Evolutionary conservation across 768 basidiomycete genomes (phyloP).

Genomic region (Hericium rajendrae): DNA sequence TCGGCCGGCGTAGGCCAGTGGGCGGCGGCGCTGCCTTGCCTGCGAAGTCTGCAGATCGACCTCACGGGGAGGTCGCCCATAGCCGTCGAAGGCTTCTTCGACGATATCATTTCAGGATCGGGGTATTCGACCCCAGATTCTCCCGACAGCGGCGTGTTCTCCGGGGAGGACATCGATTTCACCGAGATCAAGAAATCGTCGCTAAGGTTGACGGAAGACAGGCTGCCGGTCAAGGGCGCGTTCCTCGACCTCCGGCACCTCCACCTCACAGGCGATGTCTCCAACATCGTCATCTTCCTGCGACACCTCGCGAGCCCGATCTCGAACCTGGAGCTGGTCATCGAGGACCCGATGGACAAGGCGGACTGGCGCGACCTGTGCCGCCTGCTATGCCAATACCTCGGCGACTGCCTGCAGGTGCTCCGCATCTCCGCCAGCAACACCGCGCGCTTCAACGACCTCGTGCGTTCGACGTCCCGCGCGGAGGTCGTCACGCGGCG

Average conservation of each 20-base stretch:
- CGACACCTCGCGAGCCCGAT: constrained; percentile 59
- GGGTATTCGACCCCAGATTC: constrained; percentile 59
- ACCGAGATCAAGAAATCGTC: constrained; percentile 64
- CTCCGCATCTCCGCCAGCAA: constrained; percentile 57
- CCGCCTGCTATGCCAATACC: constrained; percentile 49
- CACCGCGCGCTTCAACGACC: constrained; percentile 70
- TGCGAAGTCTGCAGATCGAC: constrained; percentile 62
- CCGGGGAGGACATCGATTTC: constrained; percentile 72
- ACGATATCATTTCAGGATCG: constrained; percentile 49
- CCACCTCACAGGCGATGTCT: constrained; percentile 60
- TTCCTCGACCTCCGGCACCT: constrained; percentile 52
- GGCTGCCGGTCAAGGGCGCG: constrained; percentile 38
- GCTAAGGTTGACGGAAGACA: constrained; percentile 33
- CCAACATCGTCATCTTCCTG: constrained; percentile 63
- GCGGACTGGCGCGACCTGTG: constrained; percentile 72
- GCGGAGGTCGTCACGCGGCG: constrained; percentile 48
- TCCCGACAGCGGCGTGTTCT: constrained; percentile 71
- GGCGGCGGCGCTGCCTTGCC: constrained; percentile 52
- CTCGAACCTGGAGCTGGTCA: constrained; percentile 60
- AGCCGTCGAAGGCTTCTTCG: constrained; percentile 76
- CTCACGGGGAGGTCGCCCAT: constrained; percentile 57
- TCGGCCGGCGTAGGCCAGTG: constrained; percentile 64
- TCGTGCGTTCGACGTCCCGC: constrained; percentile 66
- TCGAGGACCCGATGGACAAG: constrained; percentile 70
- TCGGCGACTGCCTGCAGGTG: constrained; percentile 47